These are phyloP conservation scores for Capronia coronata DNA, from an alignment of 2,329 filamentous ascomycete genomes.

Conservation along the genomic window DNA sequence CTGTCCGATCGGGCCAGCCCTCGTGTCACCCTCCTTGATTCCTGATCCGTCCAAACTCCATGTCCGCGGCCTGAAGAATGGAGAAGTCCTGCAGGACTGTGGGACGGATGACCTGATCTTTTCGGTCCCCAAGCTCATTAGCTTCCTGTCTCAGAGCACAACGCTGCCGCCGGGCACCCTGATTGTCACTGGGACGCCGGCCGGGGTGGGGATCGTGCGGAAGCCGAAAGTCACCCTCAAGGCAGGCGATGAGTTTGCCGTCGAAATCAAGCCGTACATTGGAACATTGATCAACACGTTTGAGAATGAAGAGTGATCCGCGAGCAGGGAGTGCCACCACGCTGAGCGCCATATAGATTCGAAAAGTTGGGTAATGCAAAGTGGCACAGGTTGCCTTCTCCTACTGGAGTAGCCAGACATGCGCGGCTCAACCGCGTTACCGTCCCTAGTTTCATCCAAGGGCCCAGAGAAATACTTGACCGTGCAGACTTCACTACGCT, in stretches of 20 bases:
- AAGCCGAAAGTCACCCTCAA: conserved; percentile 37
- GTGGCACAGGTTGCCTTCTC: too few species aligned
- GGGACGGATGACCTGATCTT: conserved; percentile 39
- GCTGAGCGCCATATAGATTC: too few species aligned
- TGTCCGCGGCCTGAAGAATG: conserved; percentile 35
- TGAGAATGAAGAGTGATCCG: conserved; percentile 27
- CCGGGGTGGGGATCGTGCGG: conserved; percentile 40
- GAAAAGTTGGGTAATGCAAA: too few species aligned
- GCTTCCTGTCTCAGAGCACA: conserved; percentile 36
- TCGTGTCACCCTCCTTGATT: conserved; percentile 33
- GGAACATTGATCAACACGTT: conserved; percentile 43
- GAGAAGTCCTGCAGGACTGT: conserved; percentile 35
- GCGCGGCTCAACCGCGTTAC: too few species aligned
- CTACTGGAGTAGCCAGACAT: too few species aligned
- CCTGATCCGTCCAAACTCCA: conserved; percentile 32
- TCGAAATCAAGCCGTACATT: conserved; percentile 45
- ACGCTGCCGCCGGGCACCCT: conserved; percentile 37
- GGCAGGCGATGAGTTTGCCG: conserved; percentile 40
- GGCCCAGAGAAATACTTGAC: too few species aligned
- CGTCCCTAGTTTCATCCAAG: too few species aligned
- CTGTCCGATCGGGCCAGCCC: conserved; percentile 34
- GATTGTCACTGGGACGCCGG: conserved; percentile 40
- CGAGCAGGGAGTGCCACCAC: too few species aligned
- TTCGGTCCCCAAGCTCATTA: conserved; percentile 34
- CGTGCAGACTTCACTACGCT: too few species aligned